Evolutionary conservation across 139 green algal species (phyloP).

Genomic region (Auxenochlorella pyrenoidosa): DNA sequence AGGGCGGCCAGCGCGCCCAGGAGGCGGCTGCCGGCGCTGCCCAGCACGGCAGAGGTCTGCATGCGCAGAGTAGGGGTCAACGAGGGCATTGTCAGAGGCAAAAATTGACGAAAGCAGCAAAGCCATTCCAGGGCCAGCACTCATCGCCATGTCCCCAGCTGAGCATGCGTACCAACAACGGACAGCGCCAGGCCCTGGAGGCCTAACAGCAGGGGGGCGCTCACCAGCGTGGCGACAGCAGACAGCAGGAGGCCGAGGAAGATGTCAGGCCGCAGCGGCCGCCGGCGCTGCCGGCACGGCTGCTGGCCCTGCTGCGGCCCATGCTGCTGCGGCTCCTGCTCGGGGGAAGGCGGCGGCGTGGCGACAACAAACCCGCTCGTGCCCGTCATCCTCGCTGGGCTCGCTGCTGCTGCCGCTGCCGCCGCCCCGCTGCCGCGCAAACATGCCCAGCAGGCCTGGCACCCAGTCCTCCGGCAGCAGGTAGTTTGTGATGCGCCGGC

Average conservation of each 20-base stretch:
- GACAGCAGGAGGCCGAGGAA: neutral
- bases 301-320: neutral
- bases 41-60: neutral
- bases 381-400: neutral
- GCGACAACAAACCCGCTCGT: constrained; percentile 35
- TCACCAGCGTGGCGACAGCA: constrained; percentile 16
- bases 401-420: neutral
- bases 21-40: neutral
- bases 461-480: constrained; percentile 64
- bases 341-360: neutral
- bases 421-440: neutral
- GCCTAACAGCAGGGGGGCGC: too few species aligned
- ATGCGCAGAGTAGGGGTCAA: neutral
- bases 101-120: too few species aligned
- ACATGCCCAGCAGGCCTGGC: constrained; percentile 5
- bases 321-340: neutral
- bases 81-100: neutral
- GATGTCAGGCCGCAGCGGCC: neutral
- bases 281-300: neutral
- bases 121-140: too few species aligned
- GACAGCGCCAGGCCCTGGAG: too few species aligned
- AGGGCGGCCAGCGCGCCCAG: neutral
- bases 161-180: too few species aligned
- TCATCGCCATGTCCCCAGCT: too few species aligned
- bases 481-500: constrained; percentile 65